phyloP scores from a whole-genome alignment of 2,329 filamentous ascomycete species.

The Fusarium oligoseptatum region DNA sequence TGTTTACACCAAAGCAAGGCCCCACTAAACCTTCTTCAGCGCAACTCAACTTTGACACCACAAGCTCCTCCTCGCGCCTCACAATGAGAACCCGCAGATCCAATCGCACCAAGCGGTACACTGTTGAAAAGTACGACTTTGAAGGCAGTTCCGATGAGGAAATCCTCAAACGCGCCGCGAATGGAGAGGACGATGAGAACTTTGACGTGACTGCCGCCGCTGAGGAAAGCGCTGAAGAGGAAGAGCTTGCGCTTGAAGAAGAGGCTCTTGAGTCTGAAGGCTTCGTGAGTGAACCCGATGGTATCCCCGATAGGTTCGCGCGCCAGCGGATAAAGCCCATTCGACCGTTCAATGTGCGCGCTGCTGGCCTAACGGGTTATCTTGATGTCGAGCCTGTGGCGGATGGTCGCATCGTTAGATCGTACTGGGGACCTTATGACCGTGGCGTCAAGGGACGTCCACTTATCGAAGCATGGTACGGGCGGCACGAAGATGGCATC shows the following conservation, averaged over 20 bases:
- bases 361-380: constrained; percentile 43
- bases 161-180: constrained; percentile 36
- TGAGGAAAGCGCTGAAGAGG: constrained; percentile 52
- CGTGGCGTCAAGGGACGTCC: constrained; percentile 50
- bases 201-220: constrained; percentile 48
- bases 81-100: constrained; percentile 55
- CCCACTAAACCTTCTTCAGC: constrained; percentile 21
- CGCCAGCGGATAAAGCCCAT: constrained; percentile 45
- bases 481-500: constrained; percentile 53
- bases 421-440: constrained; percentile 54
- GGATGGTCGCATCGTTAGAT: constrained; percentile 50
- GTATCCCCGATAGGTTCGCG: constrained; percentile 48
- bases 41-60: constrained; percentile 10
- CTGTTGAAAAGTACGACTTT: constrained; percentile 53
- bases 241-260: constrained; percentile 48
- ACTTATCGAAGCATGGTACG: constrained; percentile 58
- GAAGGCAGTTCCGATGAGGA: constrained; percentile 52
- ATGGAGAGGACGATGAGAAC: constrained; percentile 48
- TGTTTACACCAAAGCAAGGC: neutral
- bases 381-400: constrained; percentile 52
- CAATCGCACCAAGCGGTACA: constrained; percentile 53
- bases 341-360: constrained; percentile 41
- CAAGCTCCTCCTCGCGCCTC: constrained; percentile 6
- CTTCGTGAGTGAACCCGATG: constrained; percentile 42
- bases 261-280: constrained; percentile 49